Evolutionary conservation across 148 eudicot species (phyloP).

Genomic region (Bassia scoparia): DNA sequence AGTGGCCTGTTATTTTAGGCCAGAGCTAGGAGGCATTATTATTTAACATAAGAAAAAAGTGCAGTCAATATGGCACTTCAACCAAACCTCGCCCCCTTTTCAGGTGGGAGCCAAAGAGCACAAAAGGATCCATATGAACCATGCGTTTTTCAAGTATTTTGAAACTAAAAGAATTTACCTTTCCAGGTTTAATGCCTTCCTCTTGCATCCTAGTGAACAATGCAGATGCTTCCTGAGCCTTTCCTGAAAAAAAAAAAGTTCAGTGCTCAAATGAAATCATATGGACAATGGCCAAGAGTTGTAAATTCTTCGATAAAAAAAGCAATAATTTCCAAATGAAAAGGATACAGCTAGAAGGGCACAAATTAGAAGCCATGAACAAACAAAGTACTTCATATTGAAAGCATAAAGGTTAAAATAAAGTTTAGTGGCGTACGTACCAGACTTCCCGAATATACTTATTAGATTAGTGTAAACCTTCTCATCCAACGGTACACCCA

Average conservation of each 20-base stretch:
- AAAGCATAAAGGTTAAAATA: not conserved
- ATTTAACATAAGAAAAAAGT: too few relatives aligned
- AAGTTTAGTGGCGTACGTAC: constrained; percentile 37
- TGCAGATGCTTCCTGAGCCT: constrained; percentile 56
- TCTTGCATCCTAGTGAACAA: constrained; percentile 67
- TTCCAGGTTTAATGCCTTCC: constrained; percentile 81
- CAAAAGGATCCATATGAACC: not conserved
- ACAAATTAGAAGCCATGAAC: not conserved
- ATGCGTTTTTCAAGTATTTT: not conserved
- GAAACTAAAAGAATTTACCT: constrained; percentile 41
- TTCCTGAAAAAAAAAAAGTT: constrained; percentile 45
- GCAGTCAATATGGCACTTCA: too few relatives aligned
- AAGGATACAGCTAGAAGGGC: not conserved
- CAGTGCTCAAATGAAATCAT: not conserved
- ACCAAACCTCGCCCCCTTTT: not conserved
- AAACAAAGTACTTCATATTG: not conserved
- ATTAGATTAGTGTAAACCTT: constrained; percentile 76
- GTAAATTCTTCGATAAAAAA: too few relatives aligned
- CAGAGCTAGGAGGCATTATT: too few relatives aligned
- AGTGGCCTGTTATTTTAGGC: too few relatives aligned
- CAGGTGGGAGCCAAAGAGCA: not conserved
- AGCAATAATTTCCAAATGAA: not conserved
- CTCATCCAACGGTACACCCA: constrained; percentile 71
- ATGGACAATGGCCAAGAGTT: not conserved
- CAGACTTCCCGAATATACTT: constrained; percentile 67